Conservation (phyloP, 257 asterid species). For the Apocynum venetum region DNA sequence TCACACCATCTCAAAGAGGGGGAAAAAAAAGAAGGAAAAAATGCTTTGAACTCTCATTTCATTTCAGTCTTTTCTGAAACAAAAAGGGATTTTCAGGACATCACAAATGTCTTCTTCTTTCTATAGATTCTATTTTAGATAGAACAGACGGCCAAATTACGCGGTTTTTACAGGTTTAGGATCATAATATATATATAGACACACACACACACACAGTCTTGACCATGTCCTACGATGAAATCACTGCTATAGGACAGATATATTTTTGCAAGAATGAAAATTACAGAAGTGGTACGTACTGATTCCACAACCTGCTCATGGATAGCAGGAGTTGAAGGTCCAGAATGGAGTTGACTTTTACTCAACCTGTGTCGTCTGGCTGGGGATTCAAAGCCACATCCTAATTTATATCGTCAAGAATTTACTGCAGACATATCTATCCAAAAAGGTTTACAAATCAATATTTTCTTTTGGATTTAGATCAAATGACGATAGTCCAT, state of each 20-base stretch:
- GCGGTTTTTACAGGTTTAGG: constrained; percentile 29
- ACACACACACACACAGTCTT: background rate
- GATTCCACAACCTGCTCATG: constrained; percentile 14
- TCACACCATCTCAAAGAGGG: no score
- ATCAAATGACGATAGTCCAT: background rate
- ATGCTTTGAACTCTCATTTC: no score
- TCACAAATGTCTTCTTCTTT: constrained; percentile 14
- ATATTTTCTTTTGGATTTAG: background rate
- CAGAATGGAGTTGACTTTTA: background rate
- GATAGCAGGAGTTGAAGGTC: no score
- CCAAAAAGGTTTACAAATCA: background rate
- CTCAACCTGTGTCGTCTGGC: background rate
- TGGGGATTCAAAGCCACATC: background rate
- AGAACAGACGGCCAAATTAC: constrained; percentile 37
- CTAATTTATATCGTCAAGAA: constrained; percentile 1
- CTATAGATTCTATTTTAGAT: constrained; percentile 7
- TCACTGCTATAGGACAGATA: constrained; percentile 21
- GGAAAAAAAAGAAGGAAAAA: no score
- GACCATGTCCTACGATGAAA: constrained; percentile 29
- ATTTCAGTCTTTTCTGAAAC: no score
- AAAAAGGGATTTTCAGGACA: background rate
- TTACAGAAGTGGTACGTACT: constrained; percentile 23
- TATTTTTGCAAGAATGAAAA: constrained; percentile 17
- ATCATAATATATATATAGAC: background rate
- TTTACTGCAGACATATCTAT: background rate